A percentile compares a stretch with the other conserved stretches of the same genome.
These are phyloP conservation scores for Aegle marmelos DNA, from an alignment of 345 rosid species.

Conservation along the genomic window DNA sequence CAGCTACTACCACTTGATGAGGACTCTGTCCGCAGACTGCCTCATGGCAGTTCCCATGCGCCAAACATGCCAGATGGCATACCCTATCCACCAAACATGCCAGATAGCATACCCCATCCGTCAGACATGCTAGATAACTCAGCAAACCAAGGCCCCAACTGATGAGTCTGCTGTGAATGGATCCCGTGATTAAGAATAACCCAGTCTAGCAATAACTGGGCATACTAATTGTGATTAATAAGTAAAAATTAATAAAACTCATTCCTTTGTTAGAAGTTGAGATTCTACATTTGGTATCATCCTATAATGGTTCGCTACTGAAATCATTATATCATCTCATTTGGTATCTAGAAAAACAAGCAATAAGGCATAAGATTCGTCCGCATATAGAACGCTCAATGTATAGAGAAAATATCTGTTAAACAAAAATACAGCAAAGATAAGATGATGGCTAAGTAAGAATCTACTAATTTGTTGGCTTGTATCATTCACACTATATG, in stretches of 20 bases:
- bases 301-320: neutral
- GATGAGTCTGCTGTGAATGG: neutral
- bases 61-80: neutral
- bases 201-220: neutral
- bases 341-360: neutral
- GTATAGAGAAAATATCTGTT: neutral
- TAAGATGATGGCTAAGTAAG: neutral
- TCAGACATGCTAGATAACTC: neutral
- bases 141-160: neutral
- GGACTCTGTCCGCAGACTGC: too few relatives aligned
- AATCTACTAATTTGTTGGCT: neutral
- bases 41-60: too few relatives aligned
- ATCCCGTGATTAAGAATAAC: too few relatives aligned
- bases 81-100: neutral
- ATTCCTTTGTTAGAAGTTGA: neutral
- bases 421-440: neutral
- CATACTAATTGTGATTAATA: neutral
- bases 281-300: neutral
- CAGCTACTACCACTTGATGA: neutral
- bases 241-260: neutral
- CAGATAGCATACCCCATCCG: too few relatives aligned
- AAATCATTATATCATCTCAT: neutral
- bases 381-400: neutral
- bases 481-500: neutral
- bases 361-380: neutral